Evolutionary conservation across 805 yeast genomes (phyloP), one percentile per base, ranked within the genome.

Genomic region (Barnettozyma pratensis): DNA sequence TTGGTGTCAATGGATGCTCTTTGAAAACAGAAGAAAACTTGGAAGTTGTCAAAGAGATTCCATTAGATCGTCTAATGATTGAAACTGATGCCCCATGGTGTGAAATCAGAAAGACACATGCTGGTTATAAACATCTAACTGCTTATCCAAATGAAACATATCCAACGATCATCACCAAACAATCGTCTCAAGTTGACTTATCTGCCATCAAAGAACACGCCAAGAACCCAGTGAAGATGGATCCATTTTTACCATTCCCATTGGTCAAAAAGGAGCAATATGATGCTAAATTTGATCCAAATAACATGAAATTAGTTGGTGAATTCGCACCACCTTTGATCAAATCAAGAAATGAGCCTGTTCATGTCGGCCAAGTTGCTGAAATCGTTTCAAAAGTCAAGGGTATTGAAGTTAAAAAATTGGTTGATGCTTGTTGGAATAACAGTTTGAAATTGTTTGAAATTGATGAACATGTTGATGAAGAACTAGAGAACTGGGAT

Each of bases 11-110:
- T 64, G 99, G 99, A 4, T 94, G 98, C 60, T 90, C 98, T 2
- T 74, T 94, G 55, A 86, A 85, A 60, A 80, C 87, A 0, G 79
- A 79, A 48, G 90, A 85, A 53, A 89, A 87, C 60, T 67, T 90
- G 11, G 73, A 74, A 29, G 89, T 83, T 27, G 88, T 83, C 0
- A 67, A 70, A 39, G 58, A 63, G 27, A 77, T 94, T n/a, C 98
- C 98, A 0, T 59, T 81, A 7, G 79, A 81, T 5, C 76, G 74
- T 58, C 64, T 94, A 39, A 67, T 92, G 75, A 76, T 94, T 8
- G 99, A 94, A 63, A 92, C 97, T 0, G 99, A 94, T 67, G 90
- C 97, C 4, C 99, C 99, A 1, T 94, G 99, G 99, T 94, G 99
- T 70, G 98, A 91, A 61, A 80, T 94, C 41, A 74, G 95, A 50